phyloP scores from a whole-genome alignment of 1,284 basidiomycete species.

The Bjerkandera adusta region DNA sequence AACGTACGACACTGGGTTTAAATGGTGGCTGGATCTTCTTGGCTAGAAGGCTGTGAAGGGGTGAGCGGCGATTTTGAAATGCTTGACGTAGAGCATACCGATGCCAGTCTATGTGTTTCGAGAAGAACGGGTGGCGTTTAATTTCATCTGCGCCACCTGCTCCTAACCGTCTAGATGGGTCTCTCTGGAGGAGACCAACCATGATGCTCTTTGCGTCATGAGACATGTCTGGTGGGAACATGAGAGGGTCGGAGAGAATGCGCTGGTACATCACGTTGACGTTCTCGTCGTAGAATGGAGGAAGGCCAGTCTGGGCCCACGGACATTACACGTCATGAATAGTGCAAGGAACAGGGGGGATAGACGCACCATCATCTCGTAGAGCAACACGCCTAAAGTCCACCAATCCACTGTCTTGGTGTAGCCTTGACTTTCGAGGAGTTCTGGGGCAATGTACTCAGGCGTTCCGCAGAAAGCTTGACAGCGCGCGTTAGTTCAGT shows the following conservation, averaged over 20 bases:
- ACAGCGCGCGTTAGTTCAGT: constrained; percentile 3
- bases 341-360: neutral
- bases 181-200: constrained; percentile 84
- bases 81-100: constrained; percentile 36
- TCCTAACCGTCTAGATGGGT: constrained; percentile 84
- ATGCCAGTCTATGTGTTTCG: constrained; percentile 92
- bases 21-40: constrained; percentile 99
- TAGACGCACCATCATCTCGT: constrained; percentile 89
- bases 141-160: constrained; percentile 96
- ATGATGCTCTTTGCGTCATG: constrained; percentile 89
- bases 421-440: constrained; percentile 95
- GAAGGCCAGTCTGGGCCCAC: constrained; percentile 90
- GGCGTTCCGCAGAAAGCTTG: constrained; percentile 98
- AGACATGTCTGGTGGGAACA: constrained; percentile 91
- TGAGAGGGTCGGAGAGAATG: constrained; percentile 91
- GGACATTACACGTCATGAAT: constrained; percentile 2
- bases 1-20: constrained; percentile 90
- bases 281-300: constrained; percentile 98
- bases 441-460: constrained; percentile 95
- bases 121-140: constrained; percentile 95
- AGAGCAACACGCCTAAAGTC: constrained; percentile 96
- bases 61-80: neutral
- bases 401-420: constrained; percentile 99
- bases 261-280: constrained; percentile 98
- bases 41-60: constrained; percentile 60